Evolutionary conservation across 371 early-diverging fungal genomes (phyloP).

Genomic region (Chytridium lagenaria): DNA sequence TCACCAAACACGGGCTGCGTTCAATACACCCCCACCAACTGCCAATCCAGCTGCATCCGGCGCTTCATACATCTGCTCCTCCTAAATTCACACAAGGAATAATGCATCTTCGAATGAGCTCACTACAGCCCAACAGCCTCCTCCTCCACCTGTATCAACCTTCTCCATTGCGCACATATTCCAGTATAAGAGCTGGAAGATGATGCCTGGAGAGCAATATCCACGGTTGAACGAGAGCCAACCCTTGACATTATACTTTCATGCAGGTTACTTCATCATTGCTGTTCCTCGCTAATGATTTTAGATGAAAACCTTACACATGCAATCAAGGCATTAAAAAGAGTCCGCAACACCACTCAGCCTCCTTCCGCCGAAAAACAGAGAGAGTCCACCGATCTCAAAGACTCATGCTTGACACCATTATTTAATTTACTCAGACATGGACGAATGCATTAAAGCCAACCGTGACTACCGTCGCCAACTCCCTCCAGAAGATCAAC

Average conservation of each 20-base stretch:
- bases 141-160: background rate
- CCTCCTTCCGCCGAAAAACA: slow-evolving; percentile 47
- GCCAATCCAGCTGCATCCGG: too few relatives aligned
- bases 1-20: background rate
- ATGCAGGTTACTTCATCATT: too few relatives aligned
- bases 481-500: slow-evolving; percentile 65
- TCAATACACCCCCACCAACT: background rate
- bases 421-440: slow-evolving; percentile 44
- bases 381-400: slow-evolving; percentile 61
- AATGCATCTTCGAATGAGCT: too few relatives aligned
- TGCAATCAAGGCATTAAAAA: slow-evolving; percentile 42
- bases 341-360: slow-evolving; percentile 40
- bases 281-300: too few relatives aligned
- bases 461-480: slow-evolving; percentile 55
- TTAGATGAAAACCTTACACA: slow-evolving; percentile 48
- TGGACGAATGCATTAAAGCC: slow-evolving; percentile 39
- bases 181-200: slow-evolving; percentile 33
- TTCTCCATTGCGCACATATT: slow-evolving; percentile 41
- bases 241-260: slow-evolving; percentile 47
- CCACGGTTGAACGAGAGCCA: slow-evolving; percentile 49
- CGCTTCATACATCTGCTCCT: too few relatives aligned
- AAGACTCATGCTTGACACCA: slow-evolving; percentile 46
- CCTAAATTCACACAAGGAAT: too few relatives aligned
- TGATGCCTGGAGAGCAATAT: slow-evolving; percentile 8
- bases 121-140: too few relatives aligned